Evolutionary conservation across 2,329 filamentous ascomycete genomes (phyloP).

Genomic region (Pyrenochaeta sp.): DNA sequence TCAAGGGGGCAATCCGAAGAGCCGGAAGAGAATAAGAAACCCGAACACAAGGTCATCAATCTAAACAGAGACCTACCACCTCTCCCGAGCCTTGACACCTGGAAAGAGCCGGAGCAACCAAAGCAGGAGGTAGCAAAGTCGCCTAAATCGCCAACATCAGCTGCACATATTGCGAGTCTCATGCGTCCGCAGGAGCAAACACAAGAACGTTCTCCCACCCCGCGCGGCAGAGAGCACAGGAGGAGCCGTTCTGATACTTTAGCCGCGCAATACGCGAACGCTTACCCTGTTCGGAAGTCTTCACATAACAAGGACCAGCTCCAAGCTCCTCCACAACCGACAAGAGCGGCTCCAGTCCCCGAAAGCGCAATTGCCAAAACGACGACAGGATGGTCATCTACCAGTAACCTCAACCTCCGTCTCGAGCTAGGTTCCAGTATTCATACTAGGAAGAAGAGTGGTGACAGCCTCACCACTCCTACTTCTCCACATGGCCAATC

Average conservation of each 20-base stretch:
- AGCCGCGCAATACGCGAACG: conserved; percentile 31
- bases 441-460: conserved; percentile 26
- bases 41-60: conserved; percentile 43
- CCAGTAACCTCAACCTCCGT: conserved; percentile 30
- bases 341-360: conserved; percentile 19
- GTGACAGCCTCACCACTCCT: conserved; percentile 15
- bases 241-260: conserved; percentile 42
- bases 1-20: conserved; percentile 37
- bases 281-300: conserved; percentile 25
- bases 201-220: conserved; percentile 38
- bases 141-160: conserved; percentile 25
- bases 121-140: conserved; percentile 24
- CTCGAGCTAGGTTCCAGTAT: conserved; percentile 20
- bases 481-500: conserved; percentile 29
- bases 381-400: conserved; percentile 38
- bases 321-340: conserved; percentile 15
- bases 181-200: conserved; percentile 46
- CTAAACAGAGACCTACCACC: conserved; percentile 59
- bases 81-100: conserved; percentile 55
- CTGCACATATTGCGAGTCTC: conserved; percentile 44
- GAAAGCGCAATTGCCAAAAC: conserved; percentile 20
- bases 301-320: conserved; percentile 24
- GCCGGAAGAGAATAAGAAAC: conserved; percentile 35
- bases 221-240: conserved; percentile 34
- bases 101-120: conserved; percentile 36